Conservation (phyloP, 768 basidiomycete species). For the Pleurotus tuoliensis region DNA sequence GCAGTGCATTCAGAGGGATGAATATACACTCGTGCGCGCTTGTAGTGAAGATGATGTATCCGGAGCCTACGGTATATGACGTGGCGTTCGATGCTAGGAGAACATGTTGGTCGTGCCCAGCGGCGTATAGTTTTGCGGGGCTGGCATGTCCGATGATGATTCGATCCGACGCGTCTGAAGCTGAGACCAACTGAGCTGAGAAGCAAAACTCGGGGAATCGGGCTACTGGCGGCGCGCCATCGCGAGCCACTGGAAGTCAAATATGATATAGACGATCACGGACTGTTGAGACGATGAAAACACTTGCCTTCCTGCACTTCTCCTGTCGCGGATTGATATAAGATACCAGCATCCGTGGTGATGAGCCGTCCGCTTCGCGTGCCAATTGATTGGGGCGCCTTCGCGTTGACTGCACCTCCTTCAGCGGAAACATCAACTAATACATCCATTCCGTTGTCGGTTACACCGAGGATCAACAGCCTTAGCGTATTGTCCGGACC, state of each 20-base stretch:
- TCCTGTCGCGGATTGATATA: conserved; percentile 47
- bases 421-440: conserved; percentile 23
- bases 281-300: neutral
- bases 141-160: conserved; percentile 63
- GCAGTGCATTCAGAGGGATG: conserved; percentile 44
- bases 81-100: conserved; percentile 52
- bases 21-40: conserved; percentile 79
- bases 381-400: conserved; percentile 22
- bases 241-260: too few relatives aligned
- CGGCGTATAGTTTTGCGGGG: conserved; percentile 61
- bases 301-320: conserved; percentile 42
- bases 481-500: conserved; percentile 14
- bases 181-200: conserved; percentile 29
- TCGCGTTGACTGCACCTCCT: conserved; percentile 10
- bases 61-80: conserved; percentile 70
- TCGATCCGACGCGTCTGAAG: conserved; percentile 14
- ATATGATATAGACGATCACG: neutral
- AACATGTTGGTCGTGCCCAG: conserved; percentile 14
- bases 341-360: conserved; percentile 20
- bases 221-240: conserved; percentile 17
- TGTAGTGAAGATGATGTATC: conserved; percentile 83
- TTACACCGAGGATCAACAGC: conserved; percentile 39
- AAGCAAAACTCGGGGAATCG: conserved; percentile 62
- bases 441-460: conserved; percentile 25
- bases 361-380: conserved; percentile 48